Base-by-base conservation (phyloP, 1,284 basidiomycete species). In the Tilletiopsis washingtonensis region DNA sequence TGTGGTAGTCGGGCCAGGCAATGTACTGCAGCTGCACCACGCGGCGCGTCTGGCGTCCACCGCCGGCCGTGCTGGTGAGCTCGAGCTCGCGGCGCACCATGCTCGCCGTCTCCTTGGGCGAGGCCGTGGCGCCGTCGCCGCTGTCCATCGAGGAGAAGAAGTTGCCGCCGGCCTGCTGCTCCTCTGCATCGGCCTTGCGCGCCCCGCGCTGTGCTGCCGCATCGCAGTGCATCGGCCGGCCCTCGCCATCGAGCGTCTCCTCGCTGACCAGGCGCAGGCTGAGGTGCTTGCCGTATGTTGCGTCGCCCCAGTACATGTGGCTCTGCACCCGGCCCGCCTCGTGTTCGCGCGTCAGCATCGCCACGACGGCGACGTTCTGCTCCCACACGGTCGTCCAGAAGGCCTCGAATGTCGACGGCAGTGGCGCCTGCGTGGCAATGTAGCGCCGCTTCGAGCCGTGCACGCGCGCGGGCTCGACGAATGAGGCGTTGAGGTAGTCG, bases 391-490 rank as follows among this genome's bases (percentile, higher is more conserved):
- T 69, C 4, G 84, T 87, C 93, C 93, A 98, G 66, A 98, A 98
- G 68, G 96, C 90, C 6, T 79, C 77, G 71, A 85, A 94, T 0
- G 93, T 97, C 20, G 85, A 82, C 5, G 87, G 85, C 25, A 98
- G 75, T 1, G 93, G 93, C 1, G 93, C 93, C 74, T 98, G 93
- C 1, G 93, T 96, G 1, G 91, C 93, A 57, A 98, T 96, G 71
- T 93, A 97, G 43, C 86, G 76, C n/a, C 61, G 51, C 41, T 56
- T 53, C 21, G 51, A 49, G n/a, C 67, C 70, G 27, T 57, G 51
- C 24, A 58, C 53, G 4, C 45, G 41, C 1, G 61, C 47, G 1
- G 70, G 70, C n/a, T 64, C 52, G 24, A 71, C 49, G 25, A 53
- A 69, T 3, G 66, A 69, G 9, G 57, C 70, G 41, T 73, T 73